Percentiles rank a stretch among this genome's conserved stretches.
Conservation (phyloP, 352 stramenopile species). For the Phytophthora colocasiae region DNA sequence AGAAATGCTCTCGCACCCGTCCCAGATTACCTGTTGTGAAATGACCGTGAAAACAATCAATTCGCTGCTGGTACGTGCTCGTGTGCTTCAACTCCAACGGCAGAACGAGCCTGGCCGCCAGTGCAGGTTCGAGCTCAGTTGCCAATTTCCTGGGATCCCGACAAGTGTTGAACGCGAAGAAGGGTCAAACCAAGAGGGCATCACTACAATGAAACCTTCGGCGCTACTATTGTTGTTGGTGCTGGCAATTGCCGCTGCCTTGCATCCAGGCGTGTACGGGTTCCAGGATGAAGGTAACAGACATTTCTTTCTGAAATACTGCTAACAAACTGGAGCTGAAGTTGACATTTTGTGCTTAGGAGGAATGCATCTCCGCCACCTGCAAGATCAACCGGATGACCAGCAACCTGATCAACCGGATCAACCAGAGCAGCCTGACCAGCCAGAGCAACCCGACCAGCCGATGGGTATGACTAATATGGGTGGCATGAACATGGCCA, state of each 20-base stretch:
- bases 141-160: constrained; percentile 13
- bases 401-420: constrained; percentile 14
- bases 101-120: neutral
- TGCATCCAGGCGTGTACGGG: neutral
- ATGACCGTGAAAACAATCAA: neutral
- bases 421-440: constrained; percentile 5
- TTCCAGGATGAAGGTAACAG: constrained; percentile 13
- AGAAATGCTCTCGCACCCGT: constrained; percentile 1
- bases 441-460: neutral
- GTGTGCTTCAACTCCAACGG: constrained; percentile 1
- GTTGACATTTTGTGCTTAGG: neutral
- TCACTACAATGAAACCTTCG: constrained; percentile 19
- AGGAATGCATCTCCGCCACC: constrained; percentile 17
- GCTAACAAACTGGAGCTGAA: neutral
- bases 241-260: constrained; percentile 8
- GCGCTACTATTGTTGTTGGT: constrained; percentile 23
- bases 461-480: constrained; percentile 1
- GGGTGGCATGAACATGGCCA: neutral
- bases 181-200: constrained; percentile 1
- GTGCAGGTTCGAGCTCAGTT: constrained; percentile 17
- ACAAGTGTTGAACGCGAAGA: constrained; percentile 1
- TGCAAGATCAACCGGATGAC: constrained; percentile 21
- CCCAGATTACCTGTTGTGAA: constrained; percentile 1
- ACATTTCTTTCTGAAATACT: neutral
- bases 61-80: neutral